A percentile compares a stretch with the other conserved stretches of the same genome.
Evolutionary conservation across 148 eudicot species (phyloP).

Genomic region (Spergularia bocconei): DNA sequence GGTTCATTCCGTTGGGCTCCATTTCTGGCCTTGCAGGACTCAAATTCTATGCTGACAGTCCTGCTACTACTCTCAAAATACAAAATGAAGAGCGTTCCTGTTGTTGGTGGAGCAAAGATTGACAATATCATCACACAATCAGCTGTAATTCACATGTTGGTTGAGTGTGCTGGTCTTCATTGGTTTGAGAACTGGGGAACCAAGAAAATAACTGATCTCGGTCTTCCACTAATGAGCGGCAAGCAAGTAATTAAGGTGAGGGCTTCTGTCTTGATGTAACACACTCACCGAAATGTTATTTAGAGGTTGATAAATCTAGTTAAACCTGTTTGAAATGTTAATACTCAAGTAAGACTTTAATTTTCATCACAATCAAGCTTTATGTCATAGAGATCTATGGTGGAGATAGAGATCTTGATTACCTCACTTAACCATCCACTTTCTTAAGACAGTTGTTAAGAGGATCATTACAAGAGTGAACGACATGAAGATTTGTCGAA

Average conservation of each 20-base stretch:
- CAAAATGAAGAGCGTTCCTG: slow-evolving; percentile 95
- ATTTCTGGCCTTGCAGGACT: slow-evolving; percentile 82
- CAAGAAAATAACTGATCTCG: slow-evolving; percentile 65
- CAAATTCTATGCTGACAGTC: slow-evolving; percentile 87
- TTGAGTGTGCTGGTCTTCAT: slow-evolving; percentile 87
- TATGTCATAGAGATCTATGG: too few species aligned
- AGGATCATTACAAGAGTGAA: too few species aligned
- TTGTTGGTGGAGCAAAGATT: slow-evolving; percentile 75
- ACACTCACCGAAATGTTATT: not conserved
- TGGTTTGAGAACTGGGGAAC: slow-evolving; percentile 94
- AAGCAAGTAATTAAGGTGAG: slow-evolving; percentile 57
- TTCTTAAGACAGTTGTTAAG: too few species aligned
- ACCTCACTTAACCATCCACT: too few species aligned
- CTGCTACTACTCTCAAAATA: slow-evolving; percentile 82
- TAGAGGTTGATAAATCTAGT: not conserved
- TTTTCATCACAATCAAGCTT: too few species aligned
- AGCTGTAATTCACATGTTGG: slow-evolving; percentile 93
- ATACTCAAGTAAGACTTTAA: too few species aligned
- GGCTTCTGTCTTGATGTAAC: not conserved
- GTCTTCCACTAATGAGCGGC: slow-evolving; percentile 77
- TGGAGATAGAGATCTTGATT: too few species aligned
- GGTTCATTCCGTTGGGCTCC: slow-evolving; percentile 98
- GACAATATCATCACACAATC: slow-evolving; percentile 84
- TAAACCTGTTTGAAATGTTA: not conserved
- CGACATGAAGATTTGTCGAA: not conserved